Evolutionary conservation across 768 basidiomycete species (phyloP).

Genomic region (Basidioascus undulatus): DNA sequence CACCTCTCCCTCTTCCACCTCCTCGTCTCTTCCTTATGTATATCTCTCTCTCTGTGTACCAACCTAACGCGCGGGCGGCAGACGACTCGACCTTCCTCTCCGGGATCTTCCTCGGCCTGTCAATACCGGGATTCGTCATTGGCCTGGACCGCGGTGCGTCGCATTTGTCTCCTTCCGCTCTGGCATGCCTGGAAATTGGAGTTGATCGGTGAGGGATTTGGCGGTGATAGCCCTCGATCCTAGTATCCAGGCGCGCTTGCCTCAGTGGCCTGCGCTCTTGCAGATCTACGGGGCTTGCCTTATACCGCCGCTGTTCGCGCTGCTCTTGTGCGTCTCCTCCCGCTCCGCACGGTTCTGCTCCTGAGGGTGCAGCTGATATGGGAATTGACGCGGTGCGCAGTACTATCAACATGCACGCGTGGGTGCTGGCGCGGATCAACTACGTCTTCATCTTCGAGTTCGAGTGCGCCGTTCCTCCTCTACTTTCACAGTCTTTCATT

Average conservation of each 20-base stretch:
- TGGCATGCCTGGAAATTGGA: neutral
- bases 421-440: constrained; percentile 55
- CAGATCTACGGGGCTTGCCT: constrained; percentile 51
- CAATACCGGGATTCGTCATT: constrained; percentile 37
- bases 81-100: constrained; percentile 56
- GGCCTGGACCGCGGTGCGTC: constrained; percentile 39
- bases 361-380: too few species aligned
- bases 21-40: too few species aligned
- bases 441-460: constrained; percentile 67
- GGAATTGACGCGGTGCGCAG: too few species aligned
- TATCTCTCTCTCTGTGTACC: too few species aligned
- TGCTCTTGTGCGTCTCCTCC: constrained; percentile 58
- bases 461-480: constrained; percentile 20
- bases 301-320: constrained; percentile 46
- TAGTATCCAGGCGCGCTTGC: constrained; percentile 29
- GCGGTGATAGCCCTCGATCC: constrained; percentile 28
- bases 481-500: constrained; percentile 8
- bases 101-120: constrained; percentile 45
- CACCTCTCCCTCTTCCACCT: too few species aligned
- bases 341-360: too few species aligned
- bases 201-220: neutral
- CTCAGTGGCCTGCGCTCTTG: constrained; percentile 47
- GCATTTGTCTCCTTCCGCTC: neutral
- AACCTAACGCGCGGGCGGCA: too few species aligned
- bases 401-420: constrained; percentile 66